A percentile compares a stretch with the other conserved stretches of the same genome.
phyloP scores from a whole-genome alignment of 805 yeast species.

The Yamadazyma phyllophila region DNA sequence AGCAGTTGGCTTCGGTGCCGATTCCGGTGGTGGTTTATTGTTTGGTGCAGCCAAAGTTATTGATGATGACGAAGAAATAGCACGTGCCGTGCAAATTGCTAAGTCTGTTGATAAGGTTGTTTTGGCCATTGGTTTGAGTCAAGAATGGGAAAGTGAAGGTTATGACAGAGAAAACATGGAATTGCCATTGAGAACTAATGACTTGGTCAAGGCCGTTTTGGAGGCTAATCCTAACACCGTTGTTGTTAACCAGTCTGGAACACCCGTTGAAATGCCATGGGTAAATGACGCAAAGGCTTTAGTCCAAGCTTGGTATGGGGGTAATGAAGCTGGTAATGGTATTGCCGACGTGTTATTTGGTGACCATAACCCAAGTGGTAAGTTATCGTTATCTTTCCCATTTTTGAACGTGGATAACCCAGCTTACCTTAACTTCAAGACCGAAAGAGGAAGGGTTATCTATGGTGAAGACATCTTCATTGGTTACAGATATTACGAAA shows the following conservation, averaged over 20 bases:
- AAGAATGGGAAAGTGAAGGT: constrained; percentile 35
- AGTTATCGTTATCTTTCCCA: constrained; percentile 29
- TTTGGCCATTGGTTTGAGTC: constrained; percentile 27
- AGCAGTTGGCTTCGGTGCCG: constrained; percentile 20
- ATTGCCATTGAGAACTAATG: constrained; percentile 21
- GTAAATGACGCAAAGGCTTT: constrained; percentile 21
- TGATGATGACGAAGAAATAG: constrained; percentile 25
- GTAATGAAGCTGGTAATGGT: constrained; percentile 57
- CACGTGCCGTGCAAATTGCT: constrained; percentile 24
- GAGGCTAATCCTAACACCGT: constrained; percentile 30
- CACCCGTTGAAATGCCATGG: constrained; percentile 36
- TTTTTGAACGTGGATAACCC: constrained; percentile 26
- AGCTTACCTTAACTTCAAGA: constrained; percentile 28
- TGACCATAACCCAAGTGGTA: constrained; percentile 57
- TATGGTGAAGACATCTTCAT: constrained; percentile 64
- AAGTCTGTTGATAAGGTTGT: constrained; percentile 31
- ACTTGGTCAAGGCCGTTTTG: constrained; percentile 24
- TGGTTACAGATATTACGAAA: constrained; percentile 63
- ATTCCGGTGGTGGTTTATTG: constrained; percentile 27
- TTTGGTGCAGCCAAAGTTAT: constrained; percentile 25
- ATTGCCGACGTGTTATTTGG: constrained; percentile 60
- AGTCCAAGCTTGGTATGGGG: constrained; percentile 41
- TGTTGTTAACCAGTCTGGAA: constrained; percentile 34
- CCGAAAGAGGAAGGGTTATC: constrained; percentile 30
- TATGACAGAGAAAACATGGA: constrained; percentile 31